Evolutionary conservation across 768 basidiomycete species (phyloP).

Genomic region (Grammothele lineata): DNA sequence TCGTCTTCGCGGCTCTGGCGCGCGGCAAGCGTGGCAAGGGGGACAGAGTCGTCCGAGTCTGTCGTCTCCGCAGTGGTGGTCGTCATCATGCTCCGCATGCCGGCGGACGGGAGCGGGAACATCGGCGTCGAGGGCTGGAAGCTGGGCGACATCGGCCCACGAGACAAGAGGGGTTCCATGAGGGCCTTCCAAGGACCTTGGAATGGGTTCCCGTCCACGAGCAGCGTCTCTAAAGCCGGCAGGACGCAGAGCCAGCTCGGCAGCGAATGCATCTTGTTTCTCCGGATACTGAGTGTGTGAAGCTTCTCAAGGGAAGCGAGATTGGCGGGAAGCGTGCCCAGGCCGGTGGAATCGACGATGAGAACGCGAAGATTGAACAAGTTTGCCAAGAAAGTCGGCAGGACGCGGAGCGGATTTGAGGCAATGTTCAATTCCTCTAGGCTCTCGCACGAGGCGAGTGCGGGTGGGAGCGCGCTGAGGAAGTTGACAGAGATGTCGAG

Average conservation of each 20-base stretch:
- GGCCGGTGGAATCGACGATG: conserved; percentile 88
- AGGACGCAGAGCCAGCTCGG: conserved; percentile 95
- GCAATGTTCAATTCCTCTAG: conserved; percentile 95
- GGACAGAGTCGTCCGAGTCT: conserved; percentile 41
- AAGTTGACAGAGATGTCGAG: conserved; percentile 92
- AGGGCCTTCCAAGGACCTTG: conserved; percentile 90
- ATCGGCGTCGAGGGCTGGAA: conserved; percentile 67
- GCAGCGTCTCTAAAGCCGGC: conserved; percentile 77
- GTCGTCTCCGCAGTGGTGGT: conserved; percentile 41
- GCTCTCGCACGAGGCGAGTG: conserved; percentile 70
- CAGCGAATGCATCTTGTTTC: conserved; percentile 83
- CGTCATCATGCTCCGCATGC: conserved; percentile 42
- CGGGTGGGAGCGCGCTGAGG: conserved; percentile 76
- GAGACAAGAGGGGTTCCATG: conserved; percentile 76
- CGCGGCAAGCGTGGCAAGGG: conserved; percentile 39
- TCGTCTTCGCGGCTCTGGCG: conserved; percentile 50
- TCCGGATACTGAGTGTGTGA: conserved; percentile 84
- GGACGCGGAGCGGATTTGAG: conserved; percentile 83
- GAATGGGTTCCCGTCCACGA: conserved; percentile 95
- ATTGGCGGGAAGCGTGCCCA: conserved; percentile 70
- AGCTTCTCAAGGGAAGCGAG: conserved; percentile 72
- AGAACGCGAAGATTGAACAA: conserved; percentile 78
- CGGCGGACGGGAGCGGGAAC: conserved; percentile 47
- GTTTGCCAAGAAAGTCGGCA: conserved; percentile 84
- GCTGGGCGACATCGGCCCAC: conserved; percentile 52